Base-by-base conservation (phyloP, 2,329 filamentous ascomycete species). In the Nannizziopsis arthrosporioides region DNA sequence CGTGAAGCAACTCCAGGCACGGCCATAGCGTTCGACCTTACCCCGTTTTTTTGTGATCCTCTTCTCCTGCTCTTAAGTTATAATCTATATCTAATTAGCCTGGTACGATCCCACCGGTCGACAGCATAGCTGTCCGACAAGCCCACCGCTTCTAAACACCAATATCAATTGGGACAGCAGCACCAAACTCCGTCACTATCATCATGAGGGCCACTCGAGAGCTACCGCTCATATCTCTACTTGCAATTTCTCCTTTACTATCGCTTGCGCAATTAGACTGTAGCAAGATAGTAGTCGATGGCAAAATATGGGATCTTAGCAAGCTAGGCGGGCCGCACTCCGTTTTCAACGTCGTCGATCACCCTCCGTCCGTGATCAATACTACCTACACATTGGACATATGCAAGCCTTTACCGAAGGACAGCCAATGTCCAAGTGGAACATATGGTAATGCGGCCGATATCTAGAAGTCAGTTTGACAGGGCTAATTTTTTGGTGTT, bases 361-460 rank as follows among this genome's bases (percentile, higher is more conserved):
- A 57, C 41, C 56, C 57, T 17, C 59, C 56, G 9, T 54, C 51
- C 7, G 56, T 77, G 22, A 73, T 71, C 51, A 92, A 92, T 64
- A 86, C 80, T 19, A 90, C 85, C 38, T 93, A 87, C 64, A 89
- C 85, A 0, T 62, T 93, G 49, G 84, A 93, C 58, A 73, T 93
- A 42, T 94, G 87, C 68, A 67, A 72, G 45, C 72, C 77, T 5
- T 68, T 94, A 54, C 27, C 37, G 3, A 76, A 77, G 63, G 76
- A 77, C 61, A 46, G 47, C 1, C 36, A 50, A 46, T 55, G 53
- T 46, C 43, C 48, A 30, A 48, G 45, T 8, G 53, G 53, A 35
- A 51, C 51, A 41, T 49, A 38, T 41, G 49, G 52, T 56, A 30
- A 40, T 11, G 19, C 19, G 15, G 14, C 37, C 6, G 5, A 12